Evolutionary conservation across 306 rosid genomes (phyloP), one percentile per base, ranked within the genome.

Genomic region (Amphicarpaea edgeworthii): DNA sequence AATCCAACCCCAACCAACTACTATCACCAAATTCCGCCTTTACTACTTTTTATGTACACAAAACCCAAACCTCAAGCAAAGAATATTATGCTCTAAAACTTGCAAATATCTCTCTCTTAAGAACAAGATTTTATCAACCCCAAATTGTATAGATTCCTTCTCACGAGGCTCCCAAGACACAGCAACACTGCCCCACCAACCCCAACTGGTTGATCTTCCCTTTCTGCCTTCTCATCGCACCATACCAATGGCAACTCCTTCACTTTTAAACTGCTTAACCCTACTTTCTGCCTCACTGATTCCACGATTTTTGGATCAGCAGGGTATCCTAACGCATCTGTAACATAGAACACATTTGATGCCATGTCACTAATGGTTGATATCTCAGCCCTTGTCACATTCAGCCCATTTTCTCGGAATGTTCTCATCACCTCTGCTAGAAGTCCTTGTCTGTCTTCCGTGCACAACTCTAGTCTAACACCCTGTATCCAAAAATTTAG

Each of bases 131-230:
- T 84, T 83, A 95, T 95, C 62, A 90, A 83, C 17, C 99, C 97
- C 87, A 95, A 89, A 83, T 89, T 95, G 92, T 87, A 90, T 0
- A 95, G 97, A 87, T 95, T 95, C 96, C 91, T 90, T 73, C 90
- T 90, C 84, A 95, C 87, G 41, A 95, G 62, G 97, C 97, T 89
- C 67, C 99, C 97, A 11, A 95, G 90, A 37, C 96, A 89, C 12
- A 95, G 82, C 82, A 95, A 58, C 73, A 92, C 96, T 21, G 99
- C 86, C 86, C 97, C 97, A 68, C 99, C 97, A 60, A 85, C 95
- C 69, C 97, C 93, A 50, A 81, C 91, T 7, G 87, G 69, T 47
- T 83, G 85, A 58, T 89, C 96, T 34, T 89, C 97, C 60, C 88
- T 78, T 20, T 85, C 93, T 24, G 63, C 78, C 71, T 88, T 90